Conservation (phyloP, 108 stramenopile species). For the Skeletonema menzelii region DNA sequence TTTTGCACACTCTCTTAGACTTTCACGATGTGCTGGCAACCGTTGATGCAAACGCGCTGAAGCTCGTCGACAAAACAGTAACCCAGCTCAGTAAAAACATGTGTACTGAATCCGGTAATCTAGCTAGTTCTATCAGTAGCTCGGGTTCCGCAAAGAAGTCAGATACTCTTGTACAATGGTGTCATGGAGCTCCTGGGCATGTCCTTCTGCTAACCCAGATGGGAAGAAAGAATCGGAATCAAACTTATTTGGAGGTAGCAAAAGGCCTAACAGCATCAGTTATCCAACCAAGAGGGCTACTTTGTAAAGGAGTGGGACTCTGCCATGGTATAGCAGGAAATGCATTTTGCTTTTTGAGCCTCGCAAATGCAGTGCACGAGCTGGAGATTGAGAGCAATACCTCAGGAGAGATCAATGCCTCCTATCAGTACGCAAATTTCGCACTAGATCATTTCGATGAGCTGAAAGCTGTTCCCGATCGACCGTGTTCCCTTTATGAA, state of each 20-base stretch:
- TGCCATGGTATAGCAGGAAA: conserved; percentile 80
- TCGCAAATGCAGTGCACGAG: conserved; percentile 21
- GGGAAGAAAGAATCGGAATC: conserved; percentile 3
- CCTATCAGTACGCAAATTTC: conserved; percentile 30
- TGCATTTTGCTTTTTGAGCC: conserved; percentile 62
- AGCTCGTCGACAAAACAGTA: conserved; percentile 46
- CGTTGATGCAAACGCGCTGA: conserved; percentile 18
- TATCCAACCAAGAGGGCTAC: conserved; percentile 58
- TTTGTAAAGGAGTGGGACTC: conserved; percentile 68
- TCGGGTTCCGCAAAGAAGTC: not conserved
- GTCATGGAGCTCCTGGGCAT: conserved; percentile 73
- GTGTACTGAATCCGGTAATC: conserved; percentile 58
- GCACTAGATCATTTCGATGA: conserved; percentile 35
- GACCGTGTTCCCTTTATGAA: conserved; percentile 54
- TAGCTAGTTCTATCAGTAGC: conserved; percentile 25
- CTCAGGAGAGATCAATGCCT: conserved; percentile 24
- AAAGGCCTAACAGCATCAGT: conserved; percentile 45
- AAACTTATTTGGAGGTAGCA: conserved; percentile 52
- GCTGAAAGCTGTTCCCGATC: conserved; percentile 41
- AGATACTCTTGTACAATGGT: conserved; percentile 73
- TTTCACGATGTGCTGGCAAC: conserved; percentile 39
- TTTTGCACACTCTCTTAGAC: conserved; percentile 56
- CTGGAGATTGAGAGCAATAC: not conserved
- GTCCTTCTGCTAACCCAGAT: conserved; percentile 48
- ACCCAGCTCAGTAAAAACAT: conserved; percentile 19